Evolutionary conservation across 139 green algal species (phyloP), one percentile per base, ranked within the genome.

Genomic region (Penium margaritaceum): DNA sequence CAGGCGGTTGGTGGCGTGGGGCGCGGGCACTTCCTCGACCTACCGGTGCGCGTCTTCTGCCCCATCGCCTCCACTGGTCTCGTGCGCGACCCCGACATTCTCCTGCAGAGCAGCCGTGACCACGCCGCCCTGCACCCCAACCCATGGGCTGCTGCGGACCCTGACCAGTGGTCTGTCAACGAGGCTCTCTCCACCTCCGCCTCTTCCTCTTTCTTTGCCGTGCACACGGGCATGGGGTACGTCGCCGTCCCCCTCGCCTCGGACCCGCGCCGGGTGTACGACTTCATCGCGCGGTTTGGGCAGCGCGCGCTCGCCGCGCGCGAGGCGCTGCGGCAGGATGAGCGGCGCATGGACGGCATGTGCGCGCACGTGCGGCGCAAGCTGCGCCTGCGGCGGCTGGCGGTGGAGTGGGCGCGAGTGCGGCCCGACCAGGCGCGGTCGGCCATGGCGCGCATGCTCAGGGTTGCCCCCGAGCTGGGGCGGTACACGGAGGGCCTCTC

Each of bases 401-500:
- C 63, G 38, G 33, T 27, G 14, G 41, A 74, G 15, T 29, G 43
- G 29, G 32, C 32, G 55, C 14, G 17, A 29, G 36, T 74, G 5
- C 65, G 54, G 46, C 30, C 5, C 7, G 67, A 74, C 12, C 55
- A 76, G 68, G 75, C 75, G 5, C 33, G 75, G 6, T 47, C 54
- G 6, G 54, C 55, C 27, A 74, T 55, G 29, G 14, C 33, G n/a
- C 54, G 68, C 33, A 38, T 76, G 54, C 46, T 76, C 27, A 55
- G 68, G 3, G n/a, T 53, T 44, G 68, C 68, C n/a, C 33, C 68
- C 17, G 55, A 60, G 15, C 14, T 76, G 24, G 57, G 51, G 60
- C n/a, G n/a, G 17, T 55, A 73, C 32, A 41, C 39, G 54, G 68
- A 76, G 60, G 68, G 68, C 19, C 68, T 76, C 9, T 74, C 30